Base-by-base conservation (phyloP, 1,284 basidiomycete genomes). In the Inonotus hispidus region DNA sequence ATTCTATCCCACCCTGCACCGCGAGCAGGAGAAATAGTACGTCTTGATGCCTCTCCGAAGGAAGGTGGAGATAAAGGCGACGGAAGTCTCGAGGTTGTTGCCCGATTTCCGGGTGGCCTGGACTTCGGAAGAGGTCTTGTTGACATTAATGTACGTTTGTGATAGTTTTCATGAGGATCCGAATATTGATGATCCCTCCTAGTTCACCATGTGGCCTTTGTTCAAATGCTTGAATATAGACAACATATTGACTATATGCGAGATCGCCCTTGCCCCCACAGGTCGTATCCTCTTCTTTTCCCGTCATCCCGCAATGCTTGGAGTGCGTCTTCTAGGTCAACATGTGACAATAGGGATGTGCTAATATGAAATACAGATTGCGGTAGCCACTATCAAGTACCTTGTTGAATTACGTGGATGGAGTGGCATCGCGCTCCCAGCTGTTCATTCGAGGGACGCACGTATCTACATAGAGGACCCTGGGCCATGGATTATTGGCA, bases 161-260 rank as follows among this genome's bases (percentile, higher is more conserved):
- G 41, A 43, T 11, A 27, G 19, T 21, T 32, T 32, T 25, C 58
- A n/a, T 19, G 11, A 50, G 3, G 16, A 21, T 38, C 6, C 27
- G 29, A 27, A 2, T 32, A n/a, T 4, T 52, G 16, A 52, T 27
- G 29, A 14, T 23, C 43, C 25, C 16, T 64, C 41, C 38, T 59
- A 71, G 69, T 95, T 96, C 71, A 93, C 94, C 53, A 93, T 97
- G 85, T 98, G 95, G 94, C 95, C 95, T 0, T 72, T 98, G 58
- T 98, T 98, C 82, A 93, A 96, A 72, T 91, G 90, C 65, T 75
- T 98, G 62, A 95, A 95, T 68, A 83, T 98, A 62, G 95, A 97
- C 72, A 95, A 97, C 70, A 91, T 98, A 64, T 75, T 98, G 61
- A 95, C 92, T 27, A 90, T 94, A 62, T 93, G 93, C 71, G 95